A percentile compares a stretch with the other conserved stretches of the same genome.
These are phyloP conservation scores for Cutaneotrichosporon sp. DNA, from an alignment of 1,284 basidiomycete genomes.

Conservation along the genomic window DNA sequence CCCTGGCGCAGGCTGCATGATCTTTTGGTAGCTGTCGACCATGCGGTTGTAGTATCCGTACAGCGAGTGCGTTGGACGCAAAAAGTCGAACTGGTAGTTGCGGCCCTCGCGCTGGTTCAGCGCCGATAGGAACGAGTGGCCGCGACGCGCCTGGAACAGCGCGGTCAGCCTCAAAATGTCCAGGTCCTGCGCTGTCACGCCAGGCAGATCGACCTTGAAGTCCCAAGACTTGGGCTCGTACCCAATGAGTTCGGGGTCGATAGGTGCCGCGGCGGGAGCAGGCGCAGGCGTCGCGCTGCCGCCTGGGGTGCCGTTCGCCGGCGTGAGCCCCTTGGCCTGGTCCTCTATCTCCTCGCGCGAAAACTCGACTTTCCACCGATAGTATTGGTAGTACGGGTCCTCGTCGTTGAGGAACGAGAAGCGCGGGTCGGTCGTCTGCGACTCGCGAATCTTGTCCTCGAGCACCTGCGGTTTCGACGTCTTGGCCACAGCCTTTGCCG, in stretches of 20 bases:
- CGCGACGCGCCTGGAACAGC: conserved; percentile 88
- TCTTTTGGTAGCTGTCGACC: conserved; percentile 91
- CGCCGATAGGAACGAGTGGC: conserved; percentile 75
- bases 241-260: conserved; percentile 30
- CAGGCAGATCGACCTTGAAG: conserved; percentile 84
- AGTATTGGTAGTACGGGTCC: conserved; percentile 96
- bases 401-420: conserved; percentile 88
- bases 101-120: conserved; percentile 83
- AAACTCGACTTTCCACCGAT: conserved; percentile 76
- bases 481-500: conserved; percentile 86
- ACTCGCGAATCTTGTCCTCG: conserved; percentile 91
- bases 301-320: conserved; percentile 11
- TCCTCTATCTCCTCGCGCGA: conserved; percentile 62
- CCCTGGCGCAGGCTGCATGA: conserved; percentile 77
- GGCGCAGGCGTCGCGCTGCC: conserved; percentile 23
- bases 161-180: conserved; percentile 89
- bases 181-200: conserved; percentile 85
- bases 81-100: conserved; percentile 97
- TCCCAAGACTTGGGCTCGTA: conserved; percentile 76
- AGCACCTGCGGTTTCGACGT: conserved; percentile 82
- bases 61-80: conserved; percentile 89
- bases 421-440: conserved; percentile 88
- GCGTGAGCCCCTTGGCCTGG: conserved; percentile 44
- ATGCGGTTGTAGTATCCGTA: conserved; percentile 96
- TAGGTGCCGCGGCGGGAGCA: conserved; percentile 38